Evolutionary conservation across 352 stramenopile genomes (phyloP).

Genomic region (Phytophthora podocarpi): DNA sequence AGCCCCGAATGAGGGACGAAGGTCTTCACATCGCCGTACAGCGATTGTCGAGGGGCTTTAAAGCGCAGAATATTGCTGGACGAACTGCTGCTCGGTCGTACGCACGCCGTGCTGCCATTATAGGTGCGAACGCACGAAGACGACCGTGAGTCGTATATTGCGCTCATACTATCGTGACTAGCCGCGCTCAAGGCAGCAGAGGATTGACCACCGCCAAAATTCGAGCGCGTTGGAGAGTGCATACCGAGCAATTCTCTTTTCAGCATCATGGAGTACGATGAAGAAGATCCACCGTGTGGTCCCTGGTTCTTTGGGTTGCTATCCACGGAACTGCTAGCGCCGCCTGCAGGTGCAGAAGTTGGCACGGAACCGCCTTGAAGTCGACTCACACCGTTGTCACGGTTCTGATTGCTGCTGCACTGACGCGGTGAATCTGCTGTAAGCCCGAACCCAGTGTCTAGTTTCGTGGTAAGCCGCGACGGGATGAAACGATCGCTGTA

Average conservation of each 20-base stretch:
- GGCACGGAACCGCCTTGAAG: constrained; percentile 4
- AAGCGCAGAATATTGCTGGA: constrained; percentile 80
- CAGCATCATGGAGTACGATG: constrained; percentile 77
- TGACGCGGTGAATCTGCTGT: constrained; percentile 50
- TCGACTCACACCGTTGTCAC: constrained; percentile 3
- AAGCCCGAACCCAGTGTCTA: constrained; percentile 78
- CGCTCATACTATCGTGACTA: constrained; percentile 29
- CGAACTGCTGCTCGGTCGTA: constrained; percentile 33
- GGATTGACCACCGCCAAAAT: constrained; percentile 23
- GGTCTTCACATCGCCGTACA: constrained; percentile 64
- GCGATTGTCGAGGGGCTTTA: constrained; percentile 62
- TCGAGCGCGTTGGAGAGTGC: constrained; percentile 43
- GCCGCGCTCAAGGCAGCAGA: constrained; percentile 22
- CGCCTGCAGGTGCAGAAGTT: background rate
- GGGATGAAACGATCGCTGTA: constrained; percentile 91
- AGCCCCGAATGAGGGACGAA: constrained; percentile 56
- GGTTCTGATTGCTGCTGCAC: constrained; percentile 35
- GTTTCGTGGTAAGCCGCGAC: constrained; percentile 67
- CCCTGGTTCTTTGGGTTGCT: constrained; percentile 26
- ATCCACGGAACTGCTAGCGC: constrained; percentile 4
- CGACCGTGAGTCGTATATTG: constrained; percentile 32
- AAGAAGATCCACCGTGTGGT: constrained; percentile 19
- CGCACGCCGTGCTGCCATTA: constrained; percentile 35
- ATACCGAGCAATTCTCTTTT: constrained; percentile 80
- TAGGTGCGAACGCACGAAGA: constrained; percentile 35